A percentile compares a stretch with the other conserved stretches of the same genome.
These are phyloP conservation scores for Marsdenia floribunda DNA, from an alignment of 257 asterid species.

Conservation along the genomic window DNA sequence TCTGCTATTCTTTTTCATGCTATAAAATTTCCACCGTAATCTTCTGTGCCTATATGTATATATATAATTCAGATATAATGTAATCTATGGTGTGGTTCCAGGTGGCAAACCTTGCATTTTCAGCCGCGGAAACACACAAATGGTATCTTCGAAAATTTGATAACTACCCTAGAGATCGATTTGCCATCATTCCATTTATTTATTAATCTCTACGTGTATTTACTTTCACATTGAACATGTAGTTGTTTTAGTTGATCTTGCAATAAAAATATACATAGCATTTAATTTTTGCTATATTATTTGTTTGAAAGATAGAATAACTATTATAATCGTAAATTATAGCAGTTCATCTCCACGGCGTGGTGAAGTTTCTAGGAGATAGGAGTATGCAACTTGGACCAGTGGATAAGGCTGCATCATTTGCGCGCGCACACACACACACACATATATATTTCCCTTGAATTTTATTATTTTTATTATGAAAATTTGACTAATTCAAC, in stretches of 20 bases:
- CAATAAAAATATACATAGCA: neutral
- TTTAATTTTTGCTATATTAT: neutral
- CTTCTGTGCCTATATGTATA: neutral
- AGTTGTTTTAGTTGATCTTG: neutral
- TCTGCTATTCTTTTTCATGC: neutral
- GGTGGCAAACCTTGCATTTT: conserved; percentile 74
- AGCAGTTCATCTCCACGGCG: neutral
- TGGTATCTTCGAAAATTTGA: conserved; percentile 82
- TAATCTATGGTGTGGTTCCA: conserved; percentile 24
- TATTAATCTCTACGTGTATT: conserved; percentile 17
- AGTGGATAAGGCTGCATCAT: too few relatives aligned
- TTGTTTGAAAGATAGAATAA: neutral
- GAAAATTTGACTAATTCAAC: too few relatives aligned
- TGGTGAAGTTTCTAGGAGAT: neutral
- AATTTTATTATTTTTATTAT: too few relatives aligned
- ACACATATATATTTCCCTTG: too few relatives aligned
- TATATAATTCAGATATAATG: neutral
- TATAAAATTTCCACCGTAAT: neutral
- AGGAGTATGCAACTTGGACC: neutral
- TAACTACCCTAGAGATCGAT: conserved; percentile 64
- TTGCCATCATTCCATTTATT: conserved; percentile 55
- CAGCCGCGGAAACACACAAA: conserved; percentile 76
- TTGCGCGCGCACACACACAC: too few relatives aligned
- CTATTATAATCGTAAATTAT: too few relatives aligned
- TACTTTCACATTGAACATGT: neutral